phyloP scores from a whole-genome alignment of 305 asterid genomes.

The Fraxinus greggii region DNA sequence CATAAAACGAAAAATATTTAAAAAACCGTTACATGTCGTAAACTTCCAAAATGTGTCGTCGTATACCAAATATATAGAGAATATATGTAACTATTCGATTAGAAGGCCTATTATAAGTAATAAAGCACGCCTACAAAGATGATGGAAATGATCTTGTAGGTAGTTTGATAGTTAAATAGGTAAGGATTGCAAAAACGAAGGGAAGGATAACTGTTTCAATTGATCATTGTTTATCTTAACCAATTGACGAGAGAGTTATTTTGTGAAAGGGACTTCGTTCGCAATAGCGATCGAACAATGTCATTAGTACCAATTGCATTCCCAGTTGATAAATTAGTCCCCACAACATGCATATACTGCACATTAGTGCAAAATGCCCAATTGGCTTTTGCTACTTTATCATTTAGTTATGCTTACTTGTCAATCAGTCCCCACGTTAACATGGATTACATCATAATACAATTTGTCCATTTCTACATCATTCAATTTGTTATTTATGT shows the following conservation, averaged over 20 bases:
- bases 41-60: neutral
- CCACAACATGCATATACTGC: neutral
- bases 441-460: neutral
- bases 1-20: neutral
- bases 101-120: neutral
- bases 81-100: neutral
- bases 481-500: neutral
- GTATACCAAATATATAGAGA: neutral
- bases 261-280: neutral
- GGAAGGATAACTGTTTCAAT: neutral
- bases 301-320: neutral
- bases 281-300: no score
- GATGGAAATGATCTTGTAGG: neutral
- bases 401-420: neutral
- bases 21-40: neutral
- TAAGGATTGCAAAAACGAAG: no score
- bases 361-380: neutral
- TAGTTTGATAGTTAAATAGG: neutral
- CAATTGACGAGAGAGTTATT: neutral
- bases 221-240: neutral
- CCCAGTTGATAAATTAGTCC: neutral
- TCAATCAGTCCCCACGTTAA: neutral
- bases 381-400: neutral
- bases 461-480: no score
- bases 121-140: neutral